Percentiles rank a stretch among this genome's conserved stretches.
Conservation (phyloP, 169 alveolate genomes). For the Pseudocohnilembus persalinus region DNA sequence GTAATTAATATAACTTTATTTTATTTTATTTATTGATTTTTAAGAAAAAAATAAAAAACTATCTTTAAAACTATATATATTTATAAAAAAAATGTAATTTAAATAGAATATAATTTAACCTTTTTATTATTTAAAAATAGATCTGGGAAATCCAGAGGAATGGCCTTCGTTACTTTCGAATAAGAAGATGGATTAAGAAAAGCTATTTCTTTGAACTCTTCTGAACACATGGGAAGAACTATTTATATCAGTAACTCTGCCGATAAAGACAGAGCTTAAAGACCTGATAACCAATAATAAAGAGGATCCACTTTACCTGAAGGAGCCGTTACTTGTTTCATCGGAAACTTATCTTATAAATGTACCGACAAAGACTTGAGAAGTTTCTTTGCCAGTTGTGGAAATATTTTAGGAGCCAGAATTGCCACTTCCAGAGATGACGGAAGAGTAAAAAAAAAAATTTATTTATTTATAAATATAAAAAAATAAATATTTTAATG, state of each 20-base stretch:
- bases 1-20: too few species aligned
- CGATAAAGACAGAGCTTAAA: conserved; percentile 21
- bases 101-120: too few species aligned
- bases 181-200: conserved; percentile 28
- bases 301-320: conserved; percentile 10
- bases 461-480: too few species aligned
- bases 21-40: too few species aligned
- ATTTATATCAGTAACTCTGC: conserved; percentile 15
- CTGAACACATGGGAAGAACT: conserved; percentile 41
- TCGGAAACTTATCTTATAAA: conserved; percentile 62
- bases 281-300: conserved; percentile 7
- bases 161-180: conserved; percentile 34
- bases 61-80: neutral
- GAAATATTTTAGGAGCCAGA: conserved; percentile 56
- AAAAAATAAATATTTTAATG: too few species aligned
- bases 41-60: neutral
- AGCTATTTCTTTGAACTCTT: conserved; percentile 14
- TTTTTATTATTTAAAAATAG: neutral
- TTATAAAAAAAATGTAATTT: too few species aligned
- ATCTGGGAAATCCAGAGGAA: conserved; percentile 34
- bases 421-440: conserved; percentile 49
- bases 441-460: conserved; percentile 51
- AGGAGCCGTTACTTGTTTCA: conserved; percentile 49
- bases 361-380: conserved; percentile 47
- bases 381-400: conserved; percentile 60